phyloP scores from a whole-genome alignment of 768 basidiomycete genomes.

The Lentinula sp. region DNA sequence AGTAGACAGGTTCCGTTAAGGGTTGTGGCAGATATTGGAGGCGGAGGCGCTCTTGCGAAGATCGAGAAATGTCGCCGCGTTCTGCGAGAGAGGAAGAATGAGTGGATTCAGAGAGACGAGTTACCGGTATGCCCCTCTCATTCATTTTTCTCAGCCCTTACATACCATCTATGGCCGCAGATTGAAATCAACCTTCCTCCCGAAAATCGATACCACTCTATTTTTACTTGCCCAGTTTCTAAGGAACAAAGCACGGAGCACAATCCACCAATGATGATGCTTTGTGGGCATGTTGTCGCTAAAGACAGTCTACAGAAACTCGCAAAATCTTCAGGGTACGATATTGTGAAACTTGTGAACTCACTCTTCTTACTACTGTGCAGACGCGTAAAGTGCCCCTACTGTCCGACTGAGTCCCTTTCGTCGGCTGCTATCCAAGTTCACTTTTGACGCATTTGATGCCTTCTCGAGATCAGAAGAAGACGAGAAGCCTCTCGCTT shows the following conservation, averaged over 20 bases:
- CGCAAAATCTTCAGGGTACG: conserved; percentile 73
- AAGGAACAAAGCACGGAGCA: conserved; percentile 92
- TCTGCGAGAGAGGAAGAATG: conserved; percentile 88
- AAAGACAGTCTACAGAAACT: conserved; percentile 88
- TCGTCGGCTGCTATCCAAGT: conserved; percentile 52
- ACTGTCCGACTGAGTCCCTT: conserved; percentile 82
- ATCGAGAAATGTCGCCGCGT: conserved; percentile 94
- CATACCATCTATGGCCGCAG: conserved; percentile 31
- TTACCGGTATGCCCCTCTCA: conserved; percentile 56
- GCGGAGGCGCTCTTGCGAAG: conserved; percentile 82
- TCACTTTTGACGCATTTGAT: conserved; percentile 41
- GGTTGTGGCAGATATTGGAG: conserved; percentile 90
- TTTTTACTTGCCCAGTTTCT: conserved; percentile 96
- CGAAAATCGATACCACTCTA: conserved; percentile 90
- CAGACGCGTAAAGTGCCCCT: conserved; percentile 94
- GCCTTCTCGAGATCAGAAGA: background rate
- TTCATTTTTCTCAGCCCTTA: background rate
- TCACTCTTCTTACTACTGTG: background rate
- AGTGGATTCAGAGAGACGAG: conserved; percentile 87
- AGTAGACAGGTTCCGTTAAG: conserved; percentile 83
- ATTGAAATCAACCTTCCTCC: conserved; percentile 89
- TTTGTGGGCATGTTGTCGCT: conserved; percentile 92
- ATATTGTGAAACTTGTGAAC: conserved; percentile 4
- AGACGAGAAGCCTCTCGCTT: background rate
- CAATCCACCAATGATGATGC: conserved; percentile 98